phyloP scores from a whole-genome alignment of 345 rosid species.

The Gossypium arboreum region DNA sequence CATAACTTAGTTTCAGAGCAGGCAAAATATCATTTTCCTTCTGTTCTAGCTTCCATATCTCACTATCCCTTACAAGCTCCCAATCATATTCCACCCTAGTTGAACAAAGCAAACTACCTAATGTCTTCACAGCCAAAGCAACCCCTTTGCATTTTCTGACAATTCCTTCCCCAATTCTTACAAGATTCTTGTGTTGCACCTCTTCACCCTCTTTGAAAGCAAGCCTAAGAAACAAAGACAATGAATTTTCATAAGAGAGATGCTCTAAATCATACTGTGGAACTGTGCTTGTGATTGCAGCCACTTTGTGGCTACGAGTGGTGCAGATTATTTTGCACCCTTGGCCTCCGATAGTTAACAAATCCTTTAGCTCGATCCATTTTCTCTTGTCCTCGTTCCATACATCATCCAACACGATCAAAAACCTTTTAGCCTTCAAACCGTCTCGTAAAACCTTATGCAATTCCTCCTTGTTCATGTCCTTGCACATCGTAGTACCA shows the following conservation, averaged over 20 bases:
- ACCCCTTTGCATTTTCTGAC: conserved; percentile 9
- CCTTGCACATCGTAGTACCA: background rate
- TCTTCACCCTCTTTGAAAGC: background rate
- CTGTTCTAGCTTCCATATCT: conserved; percentile 1
- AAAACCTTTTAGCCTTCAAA: background rate
- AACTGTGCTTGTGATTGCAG: background rate
- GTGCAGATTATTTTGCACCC: conserved; percentile 22
- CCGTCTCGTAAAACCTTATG: background rate
- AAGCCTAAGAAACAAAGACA: background rate
- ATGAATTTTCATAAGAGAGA: background rate
- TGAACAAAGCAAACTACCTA: background rate
- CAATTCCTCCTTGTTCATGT: background rate
- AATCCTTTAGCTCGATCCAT: background rate
- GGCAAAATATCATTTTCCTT: too few relatives aligned
- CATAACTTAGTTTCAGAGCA: too few relatives aligned
- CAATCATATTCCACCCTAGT: conserved; percentile 1
- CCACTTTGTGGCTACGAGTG: conserved; percentile 6
- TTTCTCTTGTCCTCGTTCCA: background rate
- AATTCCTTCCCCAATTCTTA: conserved; percentile 1
- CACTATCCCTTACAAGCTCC: conserved; percentile 1
- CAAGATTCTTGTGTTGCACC: background rate
- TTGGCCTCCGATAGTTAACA: background rate
- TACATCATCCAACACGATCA: conserved; percentile 22
- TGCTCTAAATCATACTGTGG: background rate
- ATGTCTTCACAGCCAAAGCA: conserved; percentile 11